These are phyloP conservation scores for Alternaria consortialis DNA, from an alignment of 2,329 filamentous ascomycete species.

Conservation along the genomic window DNA sequence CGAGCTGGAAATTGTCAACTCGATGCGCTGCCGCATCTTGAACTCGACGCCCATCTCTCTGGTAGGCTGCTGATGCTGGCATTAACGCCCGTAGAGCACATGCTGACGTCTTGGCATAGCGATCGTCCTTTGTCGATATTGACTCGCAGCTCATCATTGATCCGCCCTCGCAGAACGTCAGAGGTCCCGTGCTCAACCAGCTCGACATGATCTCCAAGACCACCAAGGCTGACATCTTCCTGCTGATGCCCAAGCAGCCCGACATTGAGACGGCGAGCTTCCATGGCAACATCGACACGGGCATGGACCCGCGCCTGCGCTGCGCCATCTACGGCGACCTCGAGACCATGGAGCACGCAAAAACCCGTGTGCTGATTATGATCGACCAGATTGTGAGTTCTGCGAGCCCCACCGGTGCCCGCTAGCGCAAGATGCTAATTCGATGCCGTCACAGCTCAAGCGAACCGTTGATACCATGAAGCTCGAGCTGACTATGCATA, in stretches of 20 bases:
- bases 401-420: constrained; percentile 28
- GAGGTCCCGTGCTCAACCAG: constrained; percentile 79
- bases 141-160: constrained; percentile 91
- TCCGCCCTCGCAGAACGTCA: constrained; percentile 70
- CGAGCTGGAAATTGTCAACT: constrained; percentile 84
- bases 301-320: constrained; percentile 86
- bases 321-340: constrained; percentile 95
- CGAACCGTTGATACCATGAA: constrained; percentile 80
- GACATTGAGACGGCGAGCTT: constrained; percentile 80
- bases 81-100: constrained; percentile 22
- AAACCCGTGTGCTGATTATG: constrained; percentile 94
- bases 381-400: constrained; percentile 86
- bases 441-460: constrained; percentile 64
- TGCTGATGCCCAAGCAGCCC: constrained; percentile 87
- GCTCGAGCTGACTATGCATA: constrained; percentile 87
- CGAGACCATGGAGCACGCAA: constrained; percentile 94
- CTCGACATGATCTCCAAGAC: constrained; percentile 86
- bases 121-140: constrained; percentile 91
- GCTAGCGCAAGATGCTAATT: constrained; percentile 49
- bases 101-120: constrained; percentile 63
- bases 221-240: constrained; percentile 95
- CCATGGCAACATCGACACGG: constrained; percentile 77
- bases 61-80: constrained; percentile 65
- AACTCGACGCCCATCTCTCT: constrained; percentile 92
- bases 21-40: constrained; percentile 87